A percentile compares a stretch with the other conserved stretches of the same genome.
Evolutionary conservation across 163 green algal genomes (phyloP).

Genomic region (Chlorella variabilis): DNA sequence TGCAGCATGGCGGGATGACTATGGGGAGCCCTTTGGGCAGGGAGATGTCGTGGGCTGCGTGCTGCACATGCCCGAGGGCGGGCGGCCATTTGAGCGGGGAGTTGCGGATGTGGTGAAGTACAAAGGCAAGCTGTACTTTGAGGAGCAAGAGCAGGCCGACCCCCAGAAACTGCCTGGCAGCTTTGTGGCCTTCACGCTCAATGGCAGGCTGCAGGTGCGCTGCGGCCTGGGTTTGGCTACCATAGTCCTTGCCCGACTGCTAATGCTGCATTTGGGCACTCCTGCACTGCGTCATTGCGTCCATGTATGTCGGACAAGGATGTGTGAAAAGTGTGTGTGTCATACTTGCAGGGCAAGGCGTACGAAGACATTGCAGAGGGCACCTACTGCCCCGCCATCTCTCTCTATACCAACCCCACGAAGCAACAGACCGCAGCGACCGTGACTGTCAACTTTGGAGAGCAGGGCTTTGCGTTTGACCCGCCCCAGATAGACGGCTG

Average conservation of each 20-base stretch:
- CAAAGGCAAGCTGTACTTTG: slow-evolving; percentile 63
- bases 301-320: too few relatives aligned
- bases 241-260: too few relatives aligned
- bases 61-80: slow-evolving; percentile 74
- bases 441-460: slow-evolving; percentile 84
- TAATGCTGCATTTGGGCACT: too few relatives aligned
- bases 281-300: too few relatives aligned
- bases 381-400: slow-evolving; percentile 85
- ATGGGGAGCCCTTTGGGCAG: slow-evolving; percentile 65
- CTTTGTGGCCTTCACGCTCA: slow-evolving; percentile 74
- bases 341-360: slow-evolving; percentile 77
- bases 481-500: slow-evolving; percentile 46
- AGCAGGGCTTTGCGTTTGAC: slow-evolving; percentile 31
- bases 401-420: slow-evolving; percentile 76
- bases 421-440: slow-evolving; percentile 67
- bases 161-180: slow-evolving; percentile 63
- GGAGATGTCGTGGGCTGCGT: slow-evolving; percentile 86
- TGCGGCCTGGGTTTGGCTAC: too few relatives aligned
- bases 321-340: slow-evolving; percentile 49
- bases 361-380: slow-evolving; percentile 75
- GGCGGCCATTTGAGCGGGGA: slow-evolving; percentile 63
- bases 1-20: slow-evolving; percentile 55
- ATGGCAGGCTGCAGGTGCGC: slow-evolving; percentile 65
- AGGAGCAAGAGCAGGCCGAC: slow-evolving; percentile 44
- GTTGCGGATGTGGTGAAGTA: slow-evolving; percentile 60